A percentile compares a stretch with the other conserved stretches of the same genome.
phyloP scores from a whole-genome alignment of 441 rosid species.

The Flueggea neowawraea region DNA sequence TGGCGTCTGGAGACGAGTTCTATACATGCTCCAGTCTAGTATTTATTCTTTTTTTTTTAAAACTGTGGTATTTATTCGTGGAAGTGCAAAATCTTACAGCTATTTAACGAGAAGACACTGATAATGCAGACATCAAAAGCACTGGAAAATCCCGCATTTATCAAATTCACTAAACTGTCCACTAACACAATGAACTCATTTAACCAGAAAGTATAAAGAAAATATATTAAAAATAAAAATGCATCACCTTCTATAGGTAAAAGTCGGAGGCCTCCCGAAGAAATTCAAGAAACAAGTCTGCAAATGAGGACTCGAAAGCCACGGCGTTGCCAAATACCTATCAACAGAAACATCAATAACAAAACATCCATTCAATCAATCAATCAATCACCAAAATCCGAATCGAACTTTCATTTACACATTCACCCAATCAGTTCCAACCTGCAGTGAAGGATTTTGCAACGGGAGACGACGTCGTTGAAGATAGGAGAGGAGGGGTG shows the following conservation, averaged over 20 bases:
- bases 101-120: no score
- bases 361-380: neutral
- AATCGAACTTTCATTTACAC: neutral
- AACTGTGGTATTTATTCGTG: no score
- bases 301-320: slow-evolving; percentile 88
- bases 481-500: slow-evolving; percentile 49
- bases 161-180: no score
- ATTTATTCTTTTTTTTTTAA: no score
- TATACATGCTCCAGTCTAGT: no score
- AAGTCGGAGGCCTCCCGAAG: slow-evolving; percentile 67
- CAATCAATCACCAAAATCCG: no score
- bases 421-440: neutral
- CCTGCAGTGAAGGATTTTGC: slow-evolving; percentile 71
- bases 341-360: neutral
- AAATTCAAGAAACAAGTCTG: slow-evolving; percentile 69
- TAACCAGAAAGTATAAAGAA: no score
- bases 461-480: slow-evolving; percentile 52
- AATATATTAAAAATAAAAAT: neutral
- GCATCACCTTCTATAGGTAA: slow-evolving; percentile 61
- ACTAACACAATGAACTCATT: no score
- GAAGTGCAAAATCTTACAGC: no score
- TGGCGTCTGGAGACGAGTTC: no score
- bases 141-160: no score
- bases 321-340: slow-evolving; percentile 74
- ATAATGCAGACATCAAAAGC: no score